Conservation (phyloP, 2,329 filamentous ascomycete genomes). For the Aspergillus tubingensis region DNA sequence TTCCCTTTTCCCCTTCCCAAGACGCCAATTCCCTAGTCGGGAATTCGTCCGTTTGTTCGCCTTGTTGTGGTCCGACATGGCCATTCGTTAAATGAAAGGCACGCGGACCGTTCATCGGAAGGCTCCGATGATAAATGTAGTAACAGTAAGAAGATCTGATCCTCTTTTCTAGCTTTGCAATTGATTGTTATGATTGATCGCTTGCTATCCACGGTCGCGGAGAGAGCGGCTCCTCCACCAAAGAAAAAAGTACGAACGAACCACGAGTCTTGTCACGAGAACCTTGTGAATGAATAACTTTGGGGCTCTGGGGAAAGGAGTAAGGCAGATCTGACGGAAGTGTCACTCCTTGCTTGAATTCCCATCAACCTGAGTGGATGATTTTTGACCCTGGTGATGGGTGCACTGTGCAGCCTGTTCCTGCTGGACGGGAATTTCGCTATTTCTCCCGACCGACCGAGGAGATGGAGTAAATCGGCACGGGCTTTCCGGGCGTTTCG, state of each 20-base stretch:
- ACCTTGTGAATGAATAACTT: not conserved
- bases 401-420: not conserved
- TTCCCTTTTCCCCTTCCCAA: not conserved
- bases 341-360: not conserved
- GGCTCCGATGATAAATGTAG: constrained; percentile 1
- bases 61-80: constrained; percentile 8
- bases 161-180: too few relatives aligned
- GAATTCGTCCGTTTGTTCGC: not conserved
- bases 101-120: constrained; percentile 6
- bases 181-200: not conserved
- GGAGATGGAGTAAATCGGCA: constrained; percentile 5
- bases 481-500: constrained; percentile 8
- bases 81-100: constrained; percentile 10
- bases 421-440: not conserved
- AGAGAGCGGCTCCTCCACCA: not conserved
- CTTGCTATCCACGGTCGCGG: not conserved
- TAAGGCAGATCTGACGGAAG: not conserved
- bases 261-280: not conserved
- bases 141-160: too few relatives aligned
- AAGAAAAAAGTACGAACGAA: not conserved
- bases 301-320: not conserved
- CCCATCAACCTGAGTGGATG: not conserved
- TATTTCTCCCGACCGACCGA: constrained; percentile 1
- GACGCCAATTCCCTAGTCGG: constrained; percentile 1
- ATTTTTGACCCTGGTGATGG: not conserved